Percentiles rank a stretch among this genome's conserved stretches.
Evolutionary conservation across 1,139 yeast species (phyloP).

Genomic region (Saccharomycopsis hybrid): DNA sequence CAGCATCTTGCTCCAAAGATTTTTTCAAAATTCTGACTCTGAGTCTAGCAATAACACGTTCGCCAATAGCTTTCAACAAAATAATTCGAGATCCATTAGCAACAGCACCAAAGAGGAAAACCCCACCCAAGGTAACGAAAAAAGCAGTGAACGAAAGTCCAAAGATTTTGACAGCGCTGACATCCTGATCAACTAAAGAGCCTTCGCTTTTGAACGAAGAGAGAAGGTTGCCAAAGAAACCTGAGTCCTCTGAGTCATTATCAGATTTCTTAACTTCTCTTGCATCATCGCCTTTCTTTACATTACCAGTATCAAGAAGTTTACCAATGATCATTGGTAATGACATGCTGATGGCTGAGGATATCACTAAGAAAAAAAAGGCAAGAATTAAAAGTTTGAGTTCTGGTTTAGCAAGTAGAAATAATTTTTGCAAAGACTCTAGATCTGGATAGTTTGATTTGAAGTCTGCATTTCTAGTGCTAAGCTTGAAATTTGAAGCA

Average conservation of each 20-base stretch:
- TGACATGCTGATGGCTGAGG: slow-evolving; percentile 65
- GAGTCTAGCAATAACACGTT: slow-evolving; percentile 76
- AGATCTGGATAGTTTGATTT: slow-evolving; percentile 27
- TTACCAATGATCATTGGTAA: slow-evolving; percentile 82
- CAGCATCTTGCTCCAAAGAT: slow-evolving; percentile 80
- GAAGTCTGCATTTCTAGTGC: slow-evolving; percentile 20
- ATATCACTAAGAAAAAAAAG: slow-evolving; percentile 49
- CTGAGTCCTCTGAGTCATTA: slow-evolving; percentile 26
- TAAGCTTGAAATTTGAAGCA: slow-evolving; percentile 22
- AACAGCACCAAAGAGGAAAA: slow-evolving; percentile 65
- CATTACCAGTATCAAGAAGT: slow-evolving; percentile 48
- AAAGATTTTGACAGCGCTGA: slow-evolving; percentile 29
- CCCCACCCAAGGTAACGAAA: slow-evolving; percentile 42
- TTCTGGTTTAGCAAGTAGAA: slow-evolving; percentile 48
- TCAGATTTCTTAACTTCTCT: slow-evolving; percentile 18
- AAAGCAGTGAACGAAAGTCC: slow-evolving; percentile 48
- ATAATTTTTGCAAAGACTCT: slow-evolving; percentile 37
- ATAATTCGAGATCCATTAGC: slow-evolving; percentile 80
- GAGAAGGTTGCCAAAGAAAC: slow-evolving; percentile 7
- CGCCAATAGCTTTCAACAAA: slow-evolving; percentile 74
- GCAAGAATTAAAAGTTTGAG: slow-evolving; percentile 49
- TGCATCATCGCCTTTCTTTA: slow-evolving; percentile 18
- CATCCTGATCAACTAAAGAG: slow-evolving; percentile 14
- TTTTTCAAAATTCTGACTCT: slow-evolving; percentile 73
- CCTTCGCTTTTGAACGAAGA: slow-evolving; percentile 8